Evolutionary conservation across 257 asterid genomes (phyloP).

Genomic region (Paulownia fortunei): DNA sequence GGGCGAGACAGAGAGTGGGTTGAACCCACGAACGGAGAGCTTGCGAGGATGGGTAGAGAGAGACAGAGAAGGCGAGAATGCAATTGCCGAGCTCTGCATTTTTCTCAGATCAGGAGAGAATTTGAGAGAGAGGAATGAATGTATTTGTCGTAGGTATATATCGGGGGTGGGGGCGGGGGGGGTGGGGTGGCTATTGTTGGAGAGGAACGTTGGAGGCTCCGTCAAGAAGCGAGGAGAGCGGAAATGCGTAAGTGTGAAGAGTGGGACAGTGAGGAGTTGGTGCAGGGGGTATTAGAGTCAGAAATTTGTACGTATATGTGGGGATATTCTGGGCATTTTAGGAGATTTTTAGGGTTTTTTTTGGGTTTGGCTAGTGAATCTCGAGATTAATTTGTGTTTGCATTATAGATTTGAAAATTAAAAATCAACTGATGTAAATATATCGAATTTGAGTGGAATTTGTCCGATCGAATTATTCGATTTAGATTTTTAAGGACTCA

Average conservation of each 20-base stretch:
- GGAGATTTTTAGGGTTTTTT: not conserved
- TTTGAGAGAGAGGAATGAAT: not conserved
- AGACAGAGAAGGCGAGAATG: conserved; percentile 71
- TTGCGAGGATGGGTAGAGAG: conserved; percentile 50
- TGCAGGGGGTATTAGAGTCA: conserved; percentile 21
- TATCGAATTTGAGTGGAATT: no score
- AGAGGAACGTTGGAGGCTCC: conserved; percentile 48
- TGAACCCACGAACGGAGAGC: conserved; percentile 24
- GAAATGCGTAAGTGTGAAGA: conserved; percentile 25
- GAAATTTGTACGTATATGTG: conserved; percentile 8
- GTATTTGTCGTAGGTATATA: conserved; percentile 13
- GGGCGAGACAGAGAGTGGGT: conserved; percentile 36
- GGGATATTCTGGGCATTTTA: conserved; percentile 37
- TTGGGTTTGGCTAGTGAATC: not conserved
- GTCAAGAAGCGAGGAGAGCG: conserved; percentile 39
- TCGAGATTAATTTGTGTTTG: no score
- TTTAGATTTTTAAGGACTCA: no score
- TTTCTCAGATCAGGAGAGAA: conserved; percentile 38
- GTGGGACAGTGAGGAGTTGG: conserved; percentile 38
- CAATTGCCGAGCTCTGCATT: conserved; percentile 82
- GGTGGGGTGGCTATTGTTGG: conserved; percentile 18
- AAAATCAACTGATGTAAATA: no score
- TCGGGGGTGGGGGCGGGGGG: not conserved
- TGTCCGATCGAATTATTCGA: no score
- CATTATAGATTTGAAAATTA: no score